A percentile compares a stretch with the other conserved stretches of the same genome.
These are phyloP conservation scores for Cryptococcus sp. DNA, from an alignment of 1,284 basidiomycete genomes.

Conservation along the genomic window DNA sequence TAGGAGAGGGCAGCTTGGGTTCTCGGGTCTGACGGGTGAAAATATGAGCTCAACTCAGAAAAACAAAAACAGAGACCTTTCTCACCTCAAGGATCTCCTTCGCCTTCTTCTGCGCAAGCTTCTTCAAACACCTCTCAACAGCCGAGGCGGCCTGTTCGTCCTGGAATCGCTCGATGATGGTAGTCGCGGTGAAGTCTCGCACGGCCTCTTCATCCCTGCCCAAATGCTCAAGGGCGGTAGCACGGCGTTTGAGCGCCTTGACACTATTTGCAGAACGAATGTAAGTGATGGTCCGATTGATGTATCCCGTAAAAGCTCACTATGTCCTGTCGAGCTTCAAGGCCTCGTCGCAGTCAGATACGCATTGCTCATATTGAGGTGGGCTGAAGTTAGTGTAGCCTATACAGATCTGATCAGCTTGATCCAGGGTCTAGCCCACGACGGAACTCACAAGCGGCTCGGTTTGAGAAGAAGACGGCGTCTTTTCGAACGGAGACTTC, in stretches of 20 bases:
- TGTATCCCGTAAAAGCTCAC: conserved; percentile 21
- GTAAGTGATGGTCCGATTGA: neutral
- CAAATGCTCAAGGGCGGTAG: conserved; percentile 78
- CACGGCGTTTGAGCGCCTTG: conserved; percentile 94
- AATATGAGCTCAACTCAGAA: neutral
- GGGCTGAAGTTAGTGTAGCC: conserved; percentile 90
- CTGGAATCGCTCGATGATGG: conserved; percentile 90
- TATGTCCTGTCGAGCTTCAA: conserved; percentile 83
- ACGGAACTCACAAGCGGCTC: conserved; percentile 77
- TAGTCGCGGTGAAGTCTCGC: conserved; percentile 94
- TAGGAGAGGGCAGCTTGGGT: conserved; percentile 82
- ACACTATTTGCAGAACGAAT: conserved; percentile 53
- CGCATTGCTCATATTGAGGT: conserved; percentile 77
- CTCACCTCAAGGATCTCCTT: conserved; percentile 34
- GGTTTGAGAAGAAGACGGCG: conserved; percentile 95
- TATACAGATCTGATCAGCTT: conserved; percentile 44
- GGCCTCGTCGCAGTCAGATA: conserved; percentile 89
- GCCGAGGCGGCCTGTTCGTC: conserved; percentile 76
- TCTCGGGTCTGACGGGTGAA: conserved; percentile 64
- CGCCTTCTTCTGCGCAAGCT: conserved; percentile 60
- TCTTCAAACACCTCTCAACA: conserved; percentile 91
- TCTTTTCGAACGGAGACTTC: conserved; percentile 79
- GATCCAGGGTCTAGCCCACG: conserved; percentile 2
- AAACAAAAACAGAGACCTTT: neutral
- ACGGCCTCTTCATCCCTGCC: conserved; percentile 73